Base-by-base conservation (phyloP, 2,329 filamentous ascomycete species). In the Calonectria pauciramosa region DNA sequence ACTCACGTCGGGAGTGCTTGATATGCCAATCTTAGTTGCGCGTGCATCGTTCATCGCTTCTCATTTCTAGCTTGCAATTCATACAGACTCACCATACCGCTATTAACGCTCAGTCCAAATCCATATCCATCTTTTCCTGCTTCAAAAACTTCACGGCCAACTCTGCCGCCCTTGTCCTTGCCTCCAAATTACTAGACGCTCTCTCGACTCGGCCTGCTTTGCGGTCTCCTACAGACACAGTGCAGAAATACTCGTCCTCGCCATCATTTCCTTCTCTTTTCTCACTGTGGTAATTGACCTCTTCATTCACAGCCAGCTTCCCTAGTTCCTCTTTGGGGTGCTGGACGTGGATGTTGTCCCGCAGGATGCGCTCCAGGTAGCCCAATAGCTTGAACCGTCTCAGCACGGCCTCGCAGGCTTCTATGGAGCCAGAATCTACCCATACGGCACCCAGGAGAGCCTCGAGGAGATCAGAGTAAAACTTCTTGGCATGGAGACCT, bases 401-500 rank as follows among this genome's bases (percentile, higher is more conserved):
- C 0, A 95, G 82, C 47, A 98, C 88, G 0, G 68, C 80, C 65
- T 89, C 86, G 79, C 95, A 97, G 0, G 82, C 83, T 0, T 86
- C 86, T 18, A 95, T 82, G 1, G 90, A 88, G 0, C 94, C 94
- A 0, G 89, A 94, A 83, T 99, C 97, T 26, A 98, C 87, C 88
- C 94, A 98, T 0, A 98, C 89, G 0, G 96, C 96, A 0, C 95
- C 96, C 0, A 99, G 84, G 0, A 97, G 83, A 38, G 91, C 91
- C 86, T 99, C 96, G 13, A 98, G 88, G 10, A 98, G 86, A 83
- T 98, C 96, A 0, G 94, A 96, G 84, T 94, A 93, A 83, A 95
- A 94, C 82, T 98, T 98, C 20, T 91, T 91, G 0, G 93, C 89
- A 18, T 89, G 88, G 0, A 97, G 86, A 0, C 90, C 88, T 0